Evolutionary conservation across 129 eudicot species (phyloP).

Genomic region (Saposhnikovia divaricata): DNA sequence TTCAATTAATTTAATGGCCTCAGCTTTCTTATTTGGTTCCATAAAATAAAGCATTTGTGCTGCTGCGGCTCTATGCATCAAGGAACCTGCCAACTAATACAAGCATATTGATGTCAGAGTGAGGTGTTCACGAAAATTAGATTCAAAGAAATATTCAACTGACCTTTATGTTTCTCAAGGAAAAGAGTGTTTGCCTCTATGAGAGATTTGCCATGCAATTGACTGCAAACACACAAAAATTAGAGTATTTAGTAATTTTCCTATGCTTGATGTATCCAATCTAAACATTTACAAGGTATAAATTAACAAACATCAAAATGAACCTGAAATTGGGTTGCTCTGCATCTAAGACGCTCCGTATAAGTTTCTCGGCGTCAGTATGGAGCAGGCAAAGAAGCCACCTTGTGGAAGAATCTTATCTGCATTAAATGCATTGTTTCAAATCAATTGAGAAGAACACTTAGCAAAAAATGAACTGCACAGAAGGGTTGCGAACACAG

Average conservation of each 20-base stretch:
- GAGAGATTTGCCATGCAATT: conserved; percentile 67
- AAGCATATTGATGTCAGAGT: neutral
- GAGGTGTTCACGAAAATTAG: conserved; percentile 1
- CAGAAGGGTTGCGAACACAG: neutral
- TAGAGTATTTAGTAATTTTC: neutral
- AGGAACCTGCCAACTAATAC: conserved; percentile 52
- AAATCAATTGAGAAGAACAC: neutral
- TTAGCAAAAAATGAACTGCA: neutral
- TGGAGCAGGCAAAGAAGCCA: conserved; percentile 73
- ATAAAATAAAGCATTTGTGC: conserved; percentile 76
- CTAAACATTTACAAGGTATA: no score
- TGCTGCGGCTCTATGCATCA: conserved; percentile 76
- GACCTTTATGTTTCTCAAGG: conserved; percentile 77
- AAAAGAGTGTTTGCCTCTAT: conserved; percentile 58
- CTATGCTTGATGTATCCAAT: neutral
- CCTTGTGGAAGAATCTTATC: conserved; percentile 77
- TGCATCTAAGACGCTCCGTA: conserved; percentile 76
- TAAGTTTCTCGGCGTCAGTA: conserved; percentile 13
- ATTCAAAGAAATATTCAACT: neutral
- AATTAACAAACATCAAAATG: neutral
- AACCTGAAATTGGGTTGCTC: conserved; percentile 77
- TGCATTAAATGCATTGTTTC: conserved; percentile 28
- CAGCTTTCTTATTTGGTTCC: conserved; percentile 72
- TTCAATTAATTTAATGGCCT: conserved; percentile 63
- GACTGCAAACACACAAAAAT: conserved; percentile 33